Base-by-base conservation (phyloP, 352 stramenopile species). In the Blastocystis sp. region DNA sequence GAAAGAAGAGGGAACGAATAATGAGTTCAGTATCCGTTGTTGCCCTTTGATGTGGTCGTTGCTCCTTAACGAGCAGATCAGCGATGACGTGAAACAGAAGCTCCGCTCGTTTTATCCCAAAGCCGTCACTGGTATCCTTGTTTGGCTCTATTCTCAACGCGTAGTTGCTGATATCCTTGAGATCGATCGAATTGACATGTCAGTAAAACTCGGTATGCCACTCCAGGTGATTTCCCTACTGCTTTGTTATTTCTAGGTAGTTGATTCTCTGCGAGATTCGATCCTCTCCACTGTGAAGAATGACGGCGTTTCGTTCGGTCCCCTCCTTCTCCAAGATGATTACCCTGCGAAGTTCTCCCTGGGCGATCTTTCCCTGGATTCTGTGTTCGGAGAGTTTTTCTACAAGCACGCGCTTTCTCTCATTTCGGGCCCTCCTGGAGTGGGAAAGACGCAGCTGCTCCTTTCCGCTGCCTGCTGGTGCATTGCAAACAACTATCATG, bases 101-200 rank as follows among this genome's bases (percentile, higher is more conserved):
- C 38, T 81, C 21, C 71, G 48, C n/a, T 40, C n/a, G 19, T 34
- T 54, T 1, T 81, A 63, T 60, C 71, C 71, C 9, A 64, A 38
- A 64, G 54, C 54, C 14, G 38, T 42, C 21, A 81, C 71, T 24
- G 4, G 71, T 81, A 48, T 4, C 4, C 17, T 63, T 34, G 28
- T 0, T 64, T n/a, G 24, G 9, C n/a, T 4, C 45, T 64, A 19
- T 3, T 3, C 42, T 65, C 52, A 6, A 66, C 54, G 3, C 66
- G n/a, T 81, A 81, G 71, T 81, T 57, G 24, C 43, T 21, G 71
- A 81, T 66, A 64, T 81, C 34, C 17, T 65, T 10, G 9, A 54
- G 3, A 64, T 81, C 34, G 60, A 81, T 45, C 64, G 66, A 64
- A 42, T 38, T 28, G 40, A 63, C 4, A 63, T 81, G n/a, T 7